Evolutionary conservation across 352 stramenopile species (phyloP).

Genomic region (Pseudoperonospora humuli): DNA sequence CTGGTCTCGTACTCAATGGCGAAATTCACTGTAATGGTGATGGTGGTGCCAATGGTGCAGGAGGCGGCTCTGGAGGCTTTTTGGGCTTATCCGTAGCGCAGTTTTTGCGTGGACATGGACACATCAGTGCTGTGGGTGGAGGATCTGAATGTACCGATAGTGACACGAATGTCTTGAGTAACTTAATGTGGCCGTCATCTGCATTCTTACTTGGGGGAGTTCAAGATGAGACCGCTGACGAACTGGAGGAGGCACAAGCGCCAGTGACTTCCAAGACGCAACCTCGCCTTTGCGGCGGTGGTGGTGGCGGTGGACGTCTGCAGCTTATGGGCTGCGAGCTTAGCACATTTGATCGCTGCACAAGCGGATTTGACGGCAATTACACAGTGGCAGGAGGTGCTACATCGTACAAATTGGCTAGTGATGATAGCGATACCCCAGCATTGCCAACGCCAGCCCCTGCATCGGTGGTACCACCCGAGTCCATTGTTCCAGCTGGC

Average conservation of each 20-base stretch:
- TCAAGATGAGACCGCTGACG: constrained; percentile 12
- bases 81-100: constrained; percentile 53
- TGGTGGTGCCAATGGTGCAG: constrained; percentile 41
- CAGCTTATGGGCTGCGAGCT: constrained; percentile 64
- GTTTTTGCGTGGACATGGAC: constrained; percentile 46
- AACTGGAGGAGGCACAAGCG: constrained; percentile 18
- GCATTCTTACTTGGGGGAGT: constrained; percentile 8
- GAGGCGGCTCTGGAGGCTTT: constrained; percentile 68
- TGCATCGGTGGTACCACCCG: constrained; percentile 11
- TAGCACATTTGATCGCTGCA: constrained; percentile 59
- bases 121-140: constrained; percentile 65
- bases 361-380: constrained; percentile 61
- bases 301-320: constrained; percentile 56
- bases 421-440: constrained; percentile 5
- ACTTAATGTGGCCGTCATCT: constrained; percentile 8
- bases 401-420: constrained; percentile 26
- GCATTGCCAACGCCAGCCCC: constrained; percentile 12
- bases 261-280: constrained; percentile 18
- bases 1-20: constrained; percentile 56
- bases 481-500: constrained; percentile 25
- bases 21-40: constrained; percentile 63
- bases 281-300: constrained; percentile 48
- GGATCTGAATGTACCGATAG: constrained; percentile 47
- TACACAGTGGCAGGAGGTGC: constrained; percentile 67
- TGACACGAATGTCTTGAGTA: constrained; percentile 16